A percentile compares a stretch with the other conserved stretches of the same genome.
These are phyloP conservation scores for Talaromyces sp. DNA, from an alignment of 2,329 filamentous ascomycete genomes.

Conservation along the genomic window DNA sequence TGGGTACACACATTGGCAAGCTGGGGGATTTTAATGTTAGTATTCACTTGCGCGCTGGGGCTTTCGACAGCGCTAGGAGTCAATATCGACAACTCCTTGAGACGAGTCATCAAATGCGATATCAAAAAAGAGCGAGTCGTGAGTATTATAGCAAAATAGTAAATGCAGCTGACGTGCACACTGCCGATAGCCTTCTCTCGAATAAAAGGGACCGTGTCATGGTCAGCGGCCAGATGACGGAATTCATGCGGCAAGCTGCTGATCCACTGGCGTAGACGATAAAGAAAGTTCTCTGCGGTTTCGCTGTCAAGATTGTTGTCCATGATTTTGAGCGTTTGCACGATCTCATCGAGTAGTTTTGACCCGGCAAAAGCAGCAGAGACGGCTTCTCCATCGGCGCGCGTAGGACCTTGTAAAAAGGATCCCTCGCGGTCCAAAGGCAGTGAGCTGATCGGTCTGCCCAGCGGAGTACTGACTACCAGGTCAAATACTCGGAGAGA, in stretches of 20 bases:
- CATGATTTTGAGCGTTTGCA: constrained; percentile 3
- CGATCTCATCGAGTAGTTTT: constrained; percentile 5
- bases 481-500: constrained; percentile 46
- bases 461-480: constrained; percentile 46
- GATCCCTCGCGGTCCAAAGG: constrained; percentile 11
- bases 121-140: constrained; percentile 54
- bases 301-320: constrained; percentile 3
- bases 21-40: constrained; percentile 21
- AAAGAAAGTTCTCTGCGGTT: constrained; percentile 8
- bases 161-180: constrained; percentile 53
- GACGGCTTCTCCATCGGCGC: not conserved
- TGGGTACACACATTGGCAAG: constrained; percentile 53
- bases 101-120: constrained; percentile 35
- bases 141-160: constrained; percentile 56
- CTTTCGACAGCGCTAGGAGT: constrained; percentile 20
- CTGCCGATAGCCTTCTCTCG: constrained; percentile 42
- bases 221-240: constrained; percentile 2
- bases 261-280: constrained; percentile 8
- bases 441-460: constrained; percentile 36
- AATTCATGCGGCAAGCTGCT: constrained; percentile 6
- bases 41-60: constrained; percentile 20
- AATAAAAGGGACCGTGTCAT: constrained; percentile 8
- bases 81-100: constrained; percentile 26
- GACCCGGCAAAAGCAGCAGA: constrained; percentile 8
- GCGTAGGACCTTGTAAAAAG: not conserved